Evolutionary conservation across 768 basidiomycete species (phyloP), one percentile per base, ranked within the genome.

Genomic region (button mushroom (Agaricus bisporus)): DNA sequence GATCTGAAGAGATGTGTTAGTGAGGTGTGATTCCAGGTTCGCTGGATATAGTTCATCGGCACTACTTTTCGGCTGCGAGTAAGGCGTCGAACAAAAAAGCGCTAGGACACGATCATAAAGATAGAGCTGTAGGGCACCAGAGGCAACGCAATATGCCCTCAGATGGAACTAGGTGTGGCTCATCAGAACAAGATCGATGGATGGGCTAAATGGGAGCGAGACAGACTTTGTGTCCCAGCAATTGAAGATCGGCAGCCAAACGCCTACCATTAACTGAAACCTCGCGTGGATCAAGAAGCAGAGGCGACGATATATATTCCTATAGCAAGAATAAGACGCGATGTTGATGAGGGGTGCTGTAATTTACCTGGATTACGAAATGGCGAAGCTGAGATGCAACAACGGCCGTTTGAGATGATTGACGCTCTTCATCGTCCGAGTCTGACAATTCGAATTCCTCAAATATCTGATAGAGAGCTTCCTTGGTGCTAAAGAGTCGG

Each of bases 341-440:
- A 32, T 25, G 17, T 25, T 9, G 10, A 38, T 20, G 11, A 41
- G 32, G 55, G 22, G 54, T 15, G 25, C 12, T 14, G 41, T 47
- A 57, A 8, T 58, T 64, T 57, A 92, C 95, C 83, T 98, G 97
- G 36, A 98, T 83, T 15, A 99, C 92, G 68, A 98, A 99, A 68
- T 98, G 91, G 22, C 95, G 81, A 41, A 99, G 75, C 60, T 97
- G 95, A 9, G 91, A 92, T 11, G 85, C 87, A 50, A 83, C 75
- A 4, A 98, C 80, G 6, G 82, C 75, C 0, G 82, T 87, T 20
- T 41, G 44, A 6, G 51, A 54, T 2, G 35, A 39, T 45, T 61
- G 73, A 35, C 68, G 71, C 5, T 72, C 73, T 1, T 77, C 77
- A 22, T 73, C 73, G 2, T 81, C 78, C 1, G 78, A 76, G 2